Evolutionary conservation across 2,329 filamentous ascomycete genomes (phyloP).

Genomic region (Fusarium fujikuroi): DNA sequence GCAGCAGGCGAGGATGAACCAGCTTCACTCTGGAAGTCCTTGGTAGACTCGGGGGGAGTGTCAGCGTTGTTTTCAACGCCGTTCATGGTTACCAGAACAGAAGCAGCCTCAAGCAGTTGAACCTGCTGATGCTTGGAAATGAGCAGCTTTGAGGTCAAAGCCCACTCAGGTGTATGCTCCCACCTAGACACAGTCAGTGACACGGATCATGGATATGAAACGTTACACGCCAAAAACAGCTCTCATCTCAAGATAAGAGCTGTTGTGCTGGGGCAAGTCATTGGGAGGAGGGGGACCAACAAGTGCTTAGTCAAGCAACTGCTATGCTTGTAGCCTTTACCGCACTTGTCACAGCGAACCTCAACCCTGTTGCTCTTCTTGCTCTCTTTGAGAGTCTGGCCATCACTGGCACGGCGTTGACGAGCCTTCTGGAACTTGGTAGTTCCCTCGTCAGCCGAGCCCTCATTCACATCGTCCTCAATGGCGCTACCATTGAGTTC

Average conservation of each 20-base stretch:
- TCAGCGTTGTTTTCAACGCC: conserved; percentile 60
- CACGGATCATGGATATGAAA: conserved; percentile 34
- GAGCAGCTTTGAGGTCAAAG: conserved; percentile 93
- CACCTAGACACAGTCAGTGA: conserved; percentile 70
- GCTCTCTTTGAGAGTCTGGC: conserved; percentile 85
- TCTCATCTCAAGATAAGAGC: conserved; percentile 41
- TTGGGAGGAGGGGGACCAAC: conserved; percentile 81
- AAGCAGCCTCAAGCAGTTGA: conserved; percentile 94
- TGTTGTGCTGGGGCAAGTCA: conserved; percentile 49
- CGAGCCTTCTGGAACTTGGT: conserved; percentile 61
- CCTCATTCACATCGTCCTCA: conserved; percentile 72
- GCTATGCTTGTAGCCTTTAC: conserved; percentile 99
- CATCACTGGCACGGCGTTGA: conserved; percentile 80
- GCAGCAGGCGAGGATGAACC: conserved; percentile 85
- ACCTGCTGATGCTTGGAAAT: conserved; percentile 99
- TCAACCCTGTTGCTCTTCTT: conserved; percentile 86
- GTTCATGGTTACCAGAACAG: conserved; percentile 95
- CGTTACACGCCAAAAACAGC: conserved; percentile 30
- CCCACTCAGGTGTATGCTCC: conserved; percentile 99
- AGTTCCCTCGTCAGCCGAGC: conserved; percentile 65
- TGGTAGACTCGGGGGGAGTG: conserved; percentile 72
- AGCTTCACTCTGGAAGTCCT: conserved; percentile 78
- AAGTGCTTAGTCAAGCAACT: conserved; percentile 99
- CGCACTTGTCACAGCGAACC: conserved; percentile 96
- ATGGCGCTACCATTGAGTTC: conserved; percentile 70